phyloP scores from a whole-genome alignment of 768 basidiomycete genomes.

The Tylopilus plumbeoviolaceoides region DNA sequence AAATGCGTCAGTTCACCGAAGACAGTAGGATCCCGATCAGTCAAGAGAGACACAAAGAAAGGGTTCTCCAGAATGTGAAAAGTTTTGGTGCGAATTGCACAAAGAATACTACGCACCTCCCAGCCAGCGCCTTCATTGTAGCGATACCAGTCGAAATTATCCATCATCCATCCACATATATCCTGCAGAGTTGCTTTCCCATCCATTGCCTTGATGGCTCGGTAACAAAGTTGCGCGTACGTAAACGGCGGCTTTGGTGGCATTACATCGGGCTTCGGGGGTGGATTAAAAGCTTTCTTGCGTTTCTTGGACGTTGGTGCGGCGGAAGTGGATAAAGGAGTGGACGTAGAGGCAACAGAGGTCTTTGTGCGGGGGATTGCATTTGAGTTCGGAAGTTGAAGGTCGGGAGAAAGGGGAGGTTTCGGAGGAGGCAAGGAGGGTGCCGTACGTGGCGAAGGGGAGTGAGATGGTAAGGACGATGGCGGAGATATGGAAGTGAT shows the following conservation, averaged over 20 bases:
- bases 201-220: slow-evolving; percentile 76
- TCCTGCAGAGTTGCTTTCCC: slow-evolving; percentile 90
- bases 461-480: slow-evolving; percentile 74
- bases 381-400: slow-evolving; percentile 62
- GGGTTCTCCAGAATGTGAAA: background rate
- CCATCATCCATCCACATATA: slow-evolving; percentile 89
- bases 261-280: slow-evolving; percentile 67
- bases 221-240: slow-evolving; percentile 88
- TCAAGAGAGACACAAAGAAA: background rate
- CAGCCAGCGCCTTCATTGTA: slow-evolving; percentile 80
- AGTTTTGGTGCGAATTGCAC: background rate
- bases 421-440: slow-evolving; percentile 44
- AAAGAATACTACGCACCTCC: slow-evolving; percentile 60
- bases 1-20: slow-evolving; percentile 9
- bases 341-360: slow-evolving; percentile 22
- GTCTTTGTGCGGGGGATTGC: slow-evolving; percentile 45
- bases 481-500: slow-evolving; percentile 80
- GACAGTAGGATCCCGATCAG: slow-evolving; percentile 2
- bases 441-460: slow-evolving; percentile 55
- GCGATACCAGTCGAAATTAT: slow-evolving; percentile 86
- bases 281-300: slow-evolving; percentile 50
- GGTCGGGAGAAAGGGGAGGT: slow-evolving; percentile 42
- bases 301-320: slow-evolving; percentile 55
- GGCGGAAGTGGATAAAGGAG: slow-evolving; percentile 4
- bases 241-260: slow-evolving; percentile 88